Percentiles rank a stretch among this genome's conserved stretches.
phyloP scores from a whole-genome alignment of 768 basidiomycete genomes.

The Tulasnella sp. region DNA sequence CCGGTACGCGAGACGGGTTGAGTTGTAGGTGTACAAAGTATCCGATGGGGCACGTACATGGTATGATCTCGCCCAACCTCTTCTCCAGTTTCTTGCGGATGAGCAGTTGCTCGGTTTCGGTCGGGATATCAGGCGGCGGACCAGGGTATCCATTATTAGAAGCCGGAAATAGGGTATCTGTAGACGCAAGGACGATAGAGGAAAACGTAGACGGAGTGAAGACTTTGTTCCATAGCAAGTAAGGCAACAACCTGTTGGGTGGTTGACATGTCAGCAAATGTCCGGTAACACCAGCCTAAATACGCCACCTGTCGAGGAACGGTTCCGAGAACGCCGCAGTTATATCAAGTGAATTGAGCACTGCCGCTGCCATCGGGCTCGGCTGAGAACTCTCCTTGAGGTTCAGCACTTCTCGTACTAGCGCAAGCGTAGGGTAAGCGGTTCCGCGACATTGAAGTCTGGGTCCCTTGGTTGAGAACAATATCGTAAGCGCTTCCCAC shows the following conservation, averaged over 20 bases:
- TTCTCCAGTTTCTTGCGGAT: conserved; percentile 35
- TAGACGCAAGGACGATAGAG: conserved; percentile 41
- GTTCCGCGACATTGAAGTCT: conserved; percentile 8
- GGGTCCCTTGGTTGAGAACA: background rate
- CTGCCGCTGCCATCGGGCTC: conserved; percentile 37
- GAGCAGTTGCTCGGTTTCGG: conserved; percentile 56
- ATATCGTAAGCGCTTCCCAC: conserved; percentile 23
- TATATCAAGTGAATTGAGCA: conserved; percentile 38
- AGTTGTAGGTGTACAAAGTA: background rate
- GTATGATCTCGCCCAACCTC: conserved; percentile 33
- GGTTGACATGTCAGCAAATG: background rate
- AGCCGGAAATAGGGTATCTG: conserved; percentile 64
- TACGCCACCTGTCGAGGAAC: conserved; percentile 47
- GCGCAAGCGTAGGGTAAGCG: conserved; percentile 31
- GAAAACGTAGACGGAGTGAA: conserved; percentile 43
- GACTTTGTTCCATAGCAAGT: conserved; percentile 46
- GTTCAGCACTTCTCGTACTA: conserved; percentile 34
- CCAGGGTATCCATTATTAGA: conserved; percentile 62
- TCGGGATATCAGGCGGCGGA: conserved; percentile 58
- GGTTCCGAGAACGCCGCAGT: conserved; percentile 36
- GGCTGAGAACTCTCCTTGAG: conserved; percentile 25
- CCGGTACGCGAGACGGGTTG: background rate
- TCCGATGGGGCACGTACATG: conserved; percentile 28
- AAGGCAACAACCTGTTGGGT: conserved; percentile 47
- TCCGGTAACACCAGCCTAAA: background rate